Percentiles rank a stretch among this genome's conserved stretches.
phyloP scores from a whole-genome alignment of 805 yeast species.

The Starmera quercuum region DNA sequence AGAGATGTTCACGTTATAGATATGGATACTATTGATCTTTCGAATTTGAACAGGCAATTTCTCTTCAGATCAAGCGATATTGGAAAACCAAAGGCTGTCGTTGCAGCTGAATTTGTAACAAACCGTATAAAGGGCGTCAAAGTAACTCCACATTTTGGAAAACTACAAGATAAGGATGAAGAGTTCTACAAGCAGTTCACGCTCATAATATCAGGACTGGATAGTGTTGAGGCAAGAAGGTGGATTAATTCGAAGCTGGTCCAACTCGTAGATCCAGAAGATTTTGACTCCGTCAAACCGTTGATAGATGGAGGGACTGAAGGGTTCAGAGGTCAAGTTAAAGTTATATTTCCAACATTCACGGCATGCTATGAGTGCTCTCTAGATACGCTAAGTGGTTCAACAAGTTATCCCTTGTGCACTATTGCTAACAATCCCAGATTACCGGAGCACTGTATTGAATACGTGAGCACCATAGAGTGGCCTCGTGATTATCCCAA shows the following conservation, averaged over 20 bases:
- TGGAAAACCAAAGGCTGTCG: conserved; percentile 72
- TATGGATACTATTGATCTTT: conserved; percentile 85
- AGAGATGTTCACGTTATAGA: conserved; percentile 82
- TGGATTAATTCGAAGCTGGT: conserved; percentile 77
- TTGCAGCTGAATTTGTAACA: conserved; percentile 60
- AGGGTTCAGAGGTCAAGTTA: conserved; percentile 86
- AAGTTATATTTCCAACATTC: conserved; percentile 77
- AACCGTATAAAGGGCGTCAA: conserved; percentile 34
- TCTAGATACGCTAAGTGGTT: conserved; percentile 56
- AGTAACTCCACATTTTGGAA: conserved; percentile 54
- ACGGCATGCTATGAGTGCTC: conserved; percentile 94
- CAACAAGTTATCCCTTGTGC: conserved; percentile 76
- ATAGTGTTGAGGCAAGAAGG: conserved; percentile 81
- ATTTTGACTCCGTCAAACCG: conserved; percentile 45
- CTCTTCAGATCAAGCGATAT: conserved; percentile 76
- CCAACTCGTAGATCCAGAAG: conserved; percentile 48
- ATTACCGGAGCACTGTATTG: conserved; percentile 88
- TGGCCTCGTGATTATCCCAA: conserved; percentile 54
- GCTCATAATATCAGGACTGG: conserved; percentile 80
- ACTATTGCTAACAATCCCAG: conserved; percentile 95
- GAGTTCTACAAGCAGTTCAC: conserved; percentile 63
- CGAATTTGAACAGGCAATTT: conserved; percentile 88
- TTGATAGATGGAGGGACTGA: conserved; percentile 94
- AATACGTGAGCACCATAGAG: conserved; percentile 73
- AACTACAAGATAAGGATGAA: conserved; percentile 54